Evolutionary conservation across 176 grass and related monocot genomes (phyloP), one percentile per base, ranked within the genome.

Genomic region (Eragrostis curvula): DNA sequence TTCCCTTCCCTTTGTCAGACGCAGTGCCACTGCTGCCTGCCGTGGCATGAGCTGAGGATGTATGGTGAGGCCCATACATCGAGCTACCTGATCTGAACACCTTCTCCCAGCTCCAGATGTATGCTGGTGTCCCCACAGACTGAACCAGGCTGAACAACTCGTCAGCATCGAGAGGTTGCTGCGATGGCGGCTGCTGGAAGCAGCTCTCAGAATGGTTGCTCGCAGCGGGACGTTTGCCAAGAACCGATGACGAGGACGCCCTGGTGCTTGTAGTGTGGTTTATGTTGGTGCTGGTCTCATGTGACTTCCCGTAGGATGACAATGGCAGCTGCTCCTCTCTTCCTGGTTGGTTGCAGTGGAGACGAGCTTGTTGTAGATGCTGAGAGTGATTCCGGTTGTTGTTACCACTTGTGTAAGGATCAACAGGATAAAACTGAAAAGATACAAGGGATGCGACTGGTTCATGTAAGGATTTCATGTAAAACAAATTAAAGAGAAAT

Each of bases 91-190:
- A 29, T 3, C 45, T 29, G 41, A 85, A n/a, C 23, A 74, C 10
- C 59, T 16, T 53, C 12, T 63, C 57, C 29, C 69, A 74, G 47
- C 18, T 74, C 59, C 59, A 60, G 16, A 55, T 9, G 58, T 49
- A 83, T 20, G 25, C 58, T 16, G 80, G 80, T 15, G 57, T 68
- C 17, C 82, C 82, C 7, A 59, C 12, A 3, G 82, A 84, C 12
- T 56, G 49, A 23, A 84, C 39, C 62, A 84, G 40, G 4, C 29
- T 41, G 45, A 73, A 12, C 20, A 83, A 59, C 14, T 68, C 50
- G 5, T 23, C 75, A 6, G 20, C 2, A 10, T 68, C 14, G 12
- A 28, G 6, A 58, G 12, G 56, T 14, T 61, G 23, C 24, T 2
- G n/a, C 8, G 56, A 24, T 58, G 56, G n/a, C n/a, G 56, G n/a